Conservation (phyloP, 805 yeast genomes). For the Starmera dryadoides region DNA sequence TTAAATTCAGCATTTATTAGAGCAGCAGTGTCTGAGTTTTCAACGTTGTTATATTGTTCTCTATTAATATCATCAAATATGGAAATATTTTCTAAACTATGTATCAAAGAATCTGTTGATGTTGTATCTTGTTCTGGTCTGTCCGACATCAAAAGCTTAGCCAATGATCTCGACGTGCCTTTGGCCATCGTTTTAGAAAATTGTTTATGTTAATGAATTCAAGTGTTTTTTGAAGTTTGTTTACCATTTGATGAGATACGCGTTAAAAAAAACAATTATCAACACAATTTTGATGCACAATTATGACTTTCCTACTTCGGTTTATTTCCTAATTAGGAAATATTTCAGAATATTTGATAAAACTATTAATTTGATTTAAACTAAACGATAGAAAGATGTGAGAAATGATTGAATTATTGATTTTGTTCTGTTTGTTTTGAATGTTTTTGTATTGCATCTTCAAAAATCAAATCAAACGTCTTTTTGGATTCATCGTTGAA, state of each 20-base stretch:
- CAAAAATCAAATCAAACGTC: constrained; percentile 36
- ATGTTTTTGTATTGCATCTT: constrained; percentile 33
- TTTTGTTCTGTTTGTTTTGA: constrained; percentile 4
- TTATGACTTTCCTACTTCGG: too few relatives aligned
- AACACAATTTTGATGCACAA: too few relatives aligned
- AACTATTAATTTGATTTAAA: too few relatives aligned
- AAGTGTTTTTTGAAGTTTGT: too few relatives aligned
- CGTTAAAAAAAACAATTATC: too few relatives aligned
- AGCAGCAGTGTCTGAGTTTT: background rate
- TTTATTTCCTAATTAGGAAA: too few relatives aligned
- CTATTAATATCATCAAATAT: background rate
- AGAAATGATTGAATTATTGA: too few relatives aligned
- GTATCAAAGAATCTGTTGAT: background rate
- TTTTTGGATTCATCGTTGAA: constrained; percentile 30
- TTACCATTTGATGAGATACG: too few relatives aligned
- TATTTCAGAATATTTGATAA: too few relatives aligned
- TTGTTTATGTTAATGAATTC: too few relatives aligned
- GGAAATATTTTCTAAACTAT: background rate
- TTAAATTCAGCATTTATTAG: background rate
- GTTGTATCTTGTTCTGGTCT: background rate
- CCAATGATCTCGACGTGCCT: constrained; percentile 14
- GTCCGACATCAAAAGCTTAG: background rate
- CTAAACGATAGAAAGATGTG: too few relatives aligned
- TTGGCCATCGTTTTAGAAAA: too few relatives aligned
- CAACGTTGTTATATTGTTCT: background rate